Conservation (phyloP, 1,284 basidiomycete genomes). For the Rhodotorula sp. region DNA sequence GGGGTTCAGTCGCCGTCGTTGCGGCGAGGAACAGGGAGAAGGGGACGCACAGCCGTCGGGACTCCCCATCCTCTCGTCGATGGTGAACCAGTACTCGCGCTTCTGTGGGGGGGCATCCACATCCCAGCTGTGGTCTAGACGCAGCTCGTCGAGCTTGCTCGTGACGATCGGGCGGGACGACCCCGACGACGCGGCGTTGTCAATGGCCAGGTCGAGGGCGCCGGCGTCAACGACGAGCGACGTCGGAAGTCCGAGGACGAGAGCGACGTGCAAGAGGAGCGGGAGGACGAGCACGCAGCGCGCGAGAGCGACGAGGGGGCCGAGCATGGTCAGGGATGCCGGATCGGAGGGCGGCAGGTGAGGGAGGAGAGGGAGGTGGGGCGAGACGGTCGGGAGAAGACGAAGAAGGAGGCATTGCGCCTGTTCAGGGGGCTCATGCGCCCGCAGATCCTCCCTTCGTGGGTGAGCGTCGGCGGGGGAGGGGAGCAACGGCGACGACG, state of each 20-base stretch:
- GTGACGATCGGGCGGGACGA: conserved; percentile 5
- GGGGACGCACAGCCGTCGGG: conserved; percentile 21
- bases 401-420: too few relatives aligned
- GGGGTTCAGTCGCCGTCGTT: neutral
- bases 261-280: neutral
- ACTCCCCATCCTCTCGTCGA: conserved; percentile 2
- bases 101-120: conserved; percentile 12
- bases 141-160: conserved; percentile 11
- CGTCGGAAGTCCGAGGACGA: neutral
- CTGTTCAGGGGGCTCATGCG: too few relatives aligned
- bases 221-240: conserved; percentile 3
- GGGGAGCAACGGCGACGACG: too few relatives aligned
- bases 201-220: neutral
- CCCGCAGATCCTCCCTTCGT: too few relatives aligned
- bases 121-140: conserved; percentile 17
- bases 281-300: neutral
- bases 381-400: too few relatives aligned
- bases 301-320: neutral
- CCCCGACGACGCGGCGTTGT: neutral
- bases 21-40: neutral
- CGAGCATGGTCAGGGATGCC: too few relatives aligned
- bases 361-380: too few relatives aligned
- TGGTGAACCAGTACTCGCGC: conserved; percentile 15
- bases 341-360: too few relatives aligned
- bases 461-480: too few relatives aligned